phyloP scores from a whole-genome alignment of 2,329 filamentous ascomycete genomes.

The Penicillium brevicompactum region DNA sequence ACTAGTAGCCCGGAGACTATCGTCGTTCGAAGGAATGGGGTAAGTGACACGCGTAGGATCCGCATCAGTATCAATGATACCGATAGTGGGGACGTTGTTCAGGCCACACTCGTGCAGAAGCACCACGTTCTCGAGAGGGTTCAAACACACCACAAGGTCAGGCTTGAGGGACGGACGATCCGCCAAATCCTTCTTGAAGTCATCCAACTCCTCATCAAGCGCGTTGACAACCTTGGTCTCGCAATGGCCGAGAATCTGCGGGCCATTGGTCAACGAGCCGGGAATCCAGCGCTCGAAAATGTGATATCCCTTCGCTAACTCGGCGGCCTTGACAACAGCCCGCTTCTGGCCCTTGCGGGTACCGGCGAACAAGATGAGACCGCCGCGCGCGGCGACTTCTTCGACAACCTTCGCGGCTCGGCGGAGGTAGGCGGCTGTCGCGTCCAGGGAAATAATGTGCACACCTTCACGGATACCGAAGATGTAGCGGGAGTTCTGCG shows the following conservation, averaged over 20 bases:
- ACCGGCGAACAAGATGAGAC: slow-evolving; percentile 87
- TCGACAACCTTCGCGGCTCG: slow-evolving; percentile 90
- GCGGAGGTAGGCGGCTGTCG: slow-evolving; percentile 85
- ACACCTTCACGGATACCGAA: slow-evolving; percentile 84
- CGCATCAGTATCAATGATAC: slow-evolving; percentile 89
- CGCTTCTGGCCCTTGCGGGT: slow-evolving; percentile 80
- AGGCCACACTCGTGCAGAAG: slow-evolving; percentile 88
- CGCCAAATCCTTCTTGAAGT: slow-evolving; percentile 67
- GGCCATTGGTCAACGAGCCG: slow-evolving; percentile 87
- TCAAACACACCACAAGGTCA: slow-evolving; percentile 89
- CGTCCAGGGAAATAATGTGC: slow-evolving; percentile 90
- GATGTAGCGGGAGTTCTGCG: slow-evolving; percentile 90
- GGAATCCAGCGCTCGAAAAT: slow-evolving; percentile 92
- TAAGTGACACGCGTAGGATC: slow-evolving; percentile 96
- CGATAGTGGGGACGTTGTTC: slow-evolving; percentile 89
- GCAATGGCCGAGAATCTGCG: slow-evolving; percentile 77
- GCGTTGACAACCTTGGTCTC: slow-evolving; percentile 75
- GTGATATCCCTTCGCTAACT: slow-evolving; percentile 77
- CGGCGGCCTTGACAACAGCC: slow-evolving; percentile 77
- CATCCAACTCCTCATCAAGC: slow-evolving; percentile 63
- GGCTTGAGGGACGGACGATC: slow-evolving; percentile 72
- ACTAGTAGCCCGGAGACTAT: slow-evolving; percentile 81
- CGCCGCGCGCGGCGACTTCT: slow-evolving; percentile 79
- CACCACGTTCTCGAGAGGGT: slow-evolving; percentile 89
- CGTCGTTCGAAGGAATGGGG: slow-evolving; percentile 93